Conservation (phyloP, 441 rosid species). For the Brassica balearica region DNA sequence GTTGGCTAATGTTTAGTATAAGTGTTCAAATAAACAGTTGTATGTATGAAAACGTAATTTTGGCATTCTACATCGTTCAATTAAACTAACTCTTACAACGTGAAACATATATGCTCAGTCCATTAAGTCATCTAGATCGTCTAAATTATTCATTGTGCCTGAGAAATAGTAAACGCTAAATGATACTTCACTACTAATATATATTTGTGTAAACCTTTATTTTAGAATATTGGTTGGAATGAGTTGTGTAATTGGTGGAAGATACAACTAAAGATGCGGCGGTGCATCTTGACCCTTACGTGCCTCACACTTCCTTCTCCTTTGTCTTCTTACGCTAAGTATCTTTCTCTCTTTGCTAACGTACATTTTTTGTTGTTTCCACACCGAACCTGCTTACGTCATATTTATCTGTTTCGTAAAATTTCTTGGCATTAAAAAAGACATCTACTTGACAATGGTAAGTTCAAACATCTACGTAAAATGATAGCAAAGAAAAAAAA, state of each 20-base stretch:
- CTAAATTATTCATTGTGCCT: background rate
- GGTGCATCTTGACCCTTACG: constrained; percentile 47
- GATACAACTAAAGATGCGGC: constrained; percentile 45
- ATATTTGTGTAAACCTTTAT: background rate
- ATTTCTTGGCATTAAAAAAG: background rate
- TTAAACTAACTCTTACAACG: background rate
- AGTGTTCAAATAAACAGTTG: background rate
- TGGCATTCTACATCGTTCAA: constrained; percentile 4
- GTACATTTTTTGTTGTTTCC: constrained; percentile 26
- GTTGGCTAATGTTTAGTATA: background rate
- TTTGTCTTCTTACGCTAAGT: constrained; percentile 35
- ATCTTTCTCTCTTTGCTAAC: constrained; percentile 15
- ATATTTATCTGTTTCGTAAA: background rate
- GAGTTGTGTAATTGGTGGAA: constrained; percentile 42
- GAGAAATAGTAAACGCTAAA: background rate
- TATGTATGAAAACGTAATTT: background rate
- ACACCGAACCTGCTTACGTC: constrained; percentile 6
- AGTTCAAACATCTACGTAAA: constrained; percentile 6
- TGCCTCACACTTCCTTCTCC: constrained; percentile 49
- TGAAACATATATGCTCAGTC: background rate
- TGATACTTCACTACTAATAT: background rate
- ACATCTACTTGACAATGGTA: background rate
- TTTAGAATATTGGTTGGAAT: constrained; percentile 33
- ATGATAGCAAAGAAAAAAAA: background rate
- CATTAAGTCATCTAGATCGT: background rate